Evolutionary conservation across 164 flowering plant species (phyloP), one percentile per base, ranked within the genome.

Genomic region (Warburgia ugandensis): DNA sequence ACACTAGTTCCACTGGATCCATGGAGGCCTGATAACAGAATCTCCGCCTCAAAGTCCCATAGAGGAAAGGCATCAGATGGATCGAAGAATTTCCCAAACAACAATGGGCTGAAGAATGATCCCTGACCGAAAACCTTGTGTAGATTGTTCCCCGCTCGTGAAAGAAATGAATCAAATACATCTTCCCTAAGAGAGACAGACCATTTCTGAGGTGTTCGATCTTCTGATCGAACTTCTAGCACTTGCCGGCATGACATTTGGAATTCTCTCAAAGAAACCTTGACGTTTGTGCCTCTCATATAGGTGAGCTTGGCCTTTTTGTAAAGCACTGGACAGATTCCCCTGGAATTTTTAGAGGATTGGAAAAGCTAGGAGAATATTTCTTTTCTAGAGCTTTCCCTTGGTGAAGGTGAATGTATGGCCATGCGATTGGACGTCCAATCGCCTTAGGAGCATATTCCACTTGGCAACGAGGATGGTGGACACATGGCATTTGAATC

Each of bases 11-110:
- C 56, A 2, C 77, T 72, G 0, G 76, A 68, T 46, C 60, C 65
- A 22, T 68, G 56, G 10, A 69, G 65, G 42, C 61, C 61, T 1
- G 81, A 63, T 29, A 87, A 46, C 54, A 87, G 65, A 29, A 66
- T 48, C 37, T 79, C 82, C 0, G 91, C 64, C 19, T 91, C 87
- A 45, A 91, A 84, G 29, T 87, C 96, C 97, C 96, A 91, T 0
- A 84, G 60, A 2, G 96, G 96, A 65, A 91, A 91, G 7, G 98
- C 96, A 69, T 85, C 98, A 7, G 95, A 78, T 26, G 96, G 98
- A 62, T 91, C 94, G 50, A 91, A 91, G 55, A 78, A 87, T 37
- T 83, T 87, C 10, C 88, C 92, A 52, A 83, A 91, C 69, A 85
- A 53, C 45, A 81, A 48, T 0, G 96, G 95, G 57, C 96, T 87